Evolutionary conservation across 345 rosid species (phyloP), one percentile per base, ranked within the genome.

Genomic region (Orychophragmus violaceus): DNA sequence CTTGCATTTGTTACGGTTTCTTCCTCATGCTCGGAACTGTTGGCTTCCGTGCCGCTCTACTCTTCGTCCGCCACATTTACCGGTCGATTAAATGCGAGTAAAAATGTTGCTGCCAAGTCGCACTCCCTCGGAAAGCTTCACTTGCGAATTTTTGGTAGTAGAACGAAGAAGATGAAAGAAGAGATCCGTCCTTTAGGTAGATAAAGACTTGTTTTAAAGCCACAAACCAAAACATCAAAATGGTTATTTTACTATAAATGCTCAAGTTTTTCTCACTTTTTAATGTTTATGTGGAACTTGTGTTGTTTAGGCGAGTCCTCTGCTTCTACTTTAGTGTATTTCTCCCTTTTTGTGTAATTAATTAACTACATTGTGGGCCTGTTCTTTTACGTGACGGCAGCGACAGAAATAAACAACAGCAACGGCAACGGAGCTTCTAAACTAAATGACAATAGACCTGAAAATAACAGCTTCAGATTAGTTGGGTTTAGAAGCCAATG

Each of bases 1-100:
- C 90, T 42, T 89, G 93, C 82, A 81, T 87, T 71, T 89, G 96
- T 72, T 87, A 83, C 51, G 87, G 91, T 19, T 85, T 89, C 91
- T 83, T 89, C 82, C 87, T 89, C 42, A 84, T 89, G 96, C 93
- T 89, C 0, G 90, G 96, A 36, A 59, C 81, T 1, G 84, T 85
- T 10, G 96, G 96, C 29, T 89, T 89, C 84, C 88, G 87, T 3
- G 90, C 96, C 0, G 79, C 91, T 1, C 73, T 89, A 35, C 70
- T 87, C 66, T 83, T 85, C 14, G 86, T 89, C 72, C 89, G 96
- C 45, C 93, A 87, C 76, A 89, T 89, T 36, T 89, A 89, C 78
- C 61, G 80, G 66, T 89, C 90, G 1, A 89, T 87, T 51, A 89
- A 87, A 74, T 89, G 96, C 71, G 96, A 89, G 83, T 89, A 80